Evolutionary conservation across 345 rosid species (phyloP).

Genomic region (Theobroma cacao): DNA sequence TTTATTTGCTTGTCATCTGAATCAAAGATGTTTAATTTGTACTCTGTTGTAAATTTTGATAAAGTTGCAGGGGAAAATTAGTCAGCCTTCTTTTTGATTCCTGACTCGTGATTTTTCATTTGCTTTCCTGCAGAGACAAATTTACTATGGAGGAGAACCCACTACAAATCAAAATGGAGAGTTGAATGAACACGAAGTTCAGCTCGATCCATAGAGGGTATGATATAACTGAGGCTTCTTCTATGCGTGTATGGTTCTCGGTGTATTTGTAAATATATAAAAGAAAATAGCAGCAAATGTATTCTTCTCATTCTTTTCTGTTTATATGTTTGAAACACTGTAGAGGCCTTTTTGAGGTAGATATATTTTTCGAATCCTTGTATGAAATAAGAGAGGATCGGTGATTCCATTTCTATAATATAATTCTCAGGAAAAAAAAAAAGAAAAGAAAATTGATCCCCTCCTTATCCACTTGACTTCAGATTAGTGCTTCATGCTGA

Average conservation of each 20-base stretch:
- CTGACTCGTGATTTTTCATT: neutral
- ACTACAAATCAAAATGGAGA: slow-evolving; percentile 29
- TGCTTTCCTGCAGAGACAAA: slow-evolving; percentile 33
- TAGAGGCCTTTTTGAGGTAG: slow-evolving; percentile 14
- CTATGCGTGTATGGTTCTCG: neutral
- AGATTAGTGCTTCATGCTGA: neutral
- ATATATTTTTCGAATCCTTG: slow-evolving; percentile 9
- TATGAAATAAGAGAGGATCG: slow-evolving; percentile 19
- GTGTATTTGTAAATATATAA: slow-evolving; percentile 34
- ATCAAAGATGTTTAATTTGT: neutral
- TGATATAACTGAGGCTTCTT: neutral
- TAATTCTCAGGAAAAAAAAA: neutral
- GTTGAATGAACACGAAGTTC: slow-evolving; percentile 26
- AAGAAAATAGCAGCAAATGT: slow-evolving; percentile 15
- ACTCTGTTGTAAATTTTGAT: no score
- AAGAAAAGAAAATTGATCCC: no score
- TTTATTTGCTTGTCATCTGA: neutral
- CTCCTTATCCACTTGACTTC: neutral
- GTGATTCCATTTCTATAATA: neutral
- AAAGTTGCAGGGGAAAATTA: neutral
- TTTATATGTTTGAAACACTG: slow-evolving; percentile 29
- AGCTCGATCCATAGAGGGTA: slow-evolving; percentile 27
- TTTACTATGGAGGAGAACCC: slow-evolving; percentile 19
- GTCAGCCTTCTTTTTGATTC: neutral
- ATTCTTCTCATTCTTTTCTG: slow-evolving; percentile 50